These are phyloP conservation scores for Toxicodendron radicans DNA, from an alignment of 345 rosid genomes.

Conservation along the genomic window DNA sequence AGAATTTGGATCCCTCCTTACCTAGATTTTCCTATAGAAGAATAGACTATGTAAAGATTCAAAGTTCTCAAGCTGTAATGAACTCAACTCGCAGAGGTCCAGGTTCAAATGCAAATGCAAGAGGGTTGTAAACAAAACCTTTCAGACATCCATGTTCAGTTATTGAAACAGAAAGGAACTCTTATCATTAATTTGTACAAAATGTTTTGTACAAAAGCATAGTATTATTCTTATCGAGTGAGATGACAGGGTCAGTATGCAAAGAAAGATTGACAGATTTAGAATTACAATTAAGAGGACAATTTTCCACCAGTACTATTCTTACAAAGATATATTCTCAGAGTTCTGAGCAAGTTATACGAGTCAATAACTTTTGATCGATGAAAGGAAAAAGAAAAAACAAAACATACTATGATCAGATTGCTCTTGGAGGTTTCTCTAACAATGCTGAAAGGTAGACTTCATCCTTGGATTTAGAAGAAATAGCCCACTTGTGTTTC, in stretches of 20 bases:
- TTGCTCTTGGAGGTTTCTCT: constrained; percentile 85
- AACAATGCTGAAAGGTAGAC: constrained; percentile 80
- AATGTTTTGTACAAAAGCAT: no score
- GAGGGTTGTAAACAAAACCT: neutral
- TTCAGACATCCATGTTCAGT: no score
- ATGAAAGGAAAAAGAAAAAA: neutral
- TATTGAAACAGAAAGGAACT: no score
- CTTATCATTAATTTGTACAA: no score
- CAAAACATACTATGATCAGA: constrained; percentile 29
- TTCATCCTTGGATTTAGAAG: constrained; percentile 65
- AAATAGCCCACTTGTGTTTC: constrained; percentile 80
- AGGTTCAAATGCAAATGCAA: neutral
- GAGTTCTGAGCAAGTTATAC: neutral
- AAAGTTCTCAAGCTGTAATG: neutral
- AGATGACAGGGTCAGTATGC: neutral
- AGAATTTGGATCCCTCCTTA: neutral
- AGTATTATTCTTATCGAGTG: neutral
- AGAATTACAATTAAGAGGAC: neutral
- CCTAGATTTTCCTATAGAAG: neutral
- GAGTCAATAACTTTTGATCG: neutral
- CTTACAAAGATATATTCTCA: neutral
- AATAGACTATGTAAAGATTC: neutral
- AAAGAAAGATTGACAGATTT: neutral
- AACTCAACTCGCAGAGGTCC: neutral
- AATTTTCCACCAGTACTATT: neutral